phyloP scores from a whole-genome alignment of 2,329 filamentous ascomycete species.

The Teratosphaeriaceae sp. region DNA sequence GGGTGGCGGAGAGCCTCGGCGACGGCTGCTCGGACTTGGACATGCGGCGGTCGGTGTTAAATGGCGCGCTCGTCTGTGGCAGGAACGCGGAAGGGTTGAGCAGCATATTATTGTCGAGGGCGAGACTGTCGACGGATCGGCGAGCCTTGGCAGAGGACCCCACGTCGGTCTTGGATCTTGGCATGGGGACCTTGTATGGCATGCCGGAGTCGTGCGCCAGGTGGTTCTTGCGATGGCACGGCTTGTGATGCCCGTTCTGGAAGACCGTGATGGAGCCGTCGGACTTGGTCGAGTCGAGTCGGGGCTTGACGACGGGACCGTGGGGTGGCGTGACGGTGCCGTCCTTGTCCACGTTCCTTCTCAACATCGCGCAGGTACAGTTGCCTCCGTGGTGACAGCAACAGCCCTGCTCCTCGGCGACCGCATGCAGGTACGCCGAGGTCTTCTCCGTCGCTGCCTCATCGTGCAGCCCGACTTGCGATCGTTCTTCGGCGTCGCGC shows the following conservation, averaged over 20 bases:
- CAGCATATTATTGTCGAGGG: constrained; percentile 21
- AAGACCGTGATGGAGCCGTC: constrained; percentile 56
- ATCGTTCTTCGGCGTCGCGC: constrained; percentile 30
- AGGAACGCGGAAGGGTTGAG: constrained; percentile 8
- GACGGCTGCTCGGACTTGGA: constrained; percentile 29
- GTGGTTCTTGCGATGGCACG: constrained; percentile 58
- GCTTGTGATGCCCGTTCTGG: constrained; percentile 59
- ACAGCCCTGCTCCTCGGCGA: constrained; percentile 37
- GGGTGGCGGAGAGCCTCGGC: constrained; percentile 15
- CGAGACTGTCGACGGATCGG: constrained; percentile 48
- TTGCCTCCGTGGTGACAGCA: constrained; percentile 53
- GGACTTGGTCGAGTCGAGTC: constrained; percentile 51
- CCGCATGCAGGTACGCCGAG: constrained; percentile 22
- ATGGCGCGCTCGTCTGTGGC: constrained; percentile 9
- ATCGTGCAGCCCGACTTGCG: constrained; percentile 24
- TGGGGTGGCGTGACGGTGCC: constrained; percentile 23
- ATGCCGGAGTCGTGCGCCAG: constrained; percentile 55
- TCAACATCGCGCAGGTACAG: constrained; percentile 52
- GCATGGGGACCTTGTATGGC: constrained; percentile 59
- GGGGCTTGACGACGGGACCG: constrained; percentile 47
- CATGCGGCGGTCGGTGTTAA: constrained; percentile 16
- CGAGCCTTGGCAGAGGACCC: constrained; percentile 36
- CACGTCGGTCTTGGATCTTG: constrained; percentile 46
- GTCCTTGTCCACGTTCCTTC: constrained; percentile 43
- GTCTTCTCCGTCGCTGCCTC: constrained; percentile 18